Percentiles rank a stretch among this genome's conserved stretches.
phyloP scores from a whole-genome alignment of 2,329 filamentous ascomycete genomes.

The Fusarium metavorans region DNA sequence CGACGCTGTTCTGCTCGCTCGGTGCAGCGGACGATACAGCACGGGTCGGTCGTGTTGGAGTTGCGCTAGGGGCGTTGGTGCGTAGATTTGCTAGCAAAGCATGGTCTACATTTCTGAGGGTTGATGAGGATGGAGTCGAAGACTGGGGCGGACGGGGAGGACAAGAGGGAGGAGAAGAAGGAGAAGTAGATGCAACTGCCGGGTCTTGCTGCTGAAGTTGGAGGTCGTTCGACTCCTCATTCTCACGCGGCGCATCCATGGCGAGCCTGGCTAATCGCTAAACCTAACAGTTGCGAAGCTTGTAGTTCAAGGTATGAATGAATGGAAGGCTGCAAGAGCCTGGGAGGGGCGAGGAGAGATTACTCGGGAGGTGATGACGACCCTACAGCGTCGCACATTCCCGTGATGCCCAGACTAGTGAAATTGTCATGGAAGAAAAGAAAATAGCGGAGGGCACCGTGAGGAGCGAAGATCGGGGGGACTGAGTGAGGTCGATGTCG shows the following conservation, averaged over 20 bases:
- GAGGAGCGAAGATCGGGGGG: background rate
- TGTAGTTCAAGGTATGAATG: constrained; percentile 6
- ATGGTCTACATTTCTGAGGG: constrained; percentile 8
- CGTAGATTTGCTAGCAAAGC: constrained; percentile 8
- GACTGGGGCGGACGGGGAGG: constrained; percentile 14
- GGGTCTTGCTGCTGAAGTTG: constrained; percentile 14
- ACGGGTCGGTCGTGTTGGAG: constrained; percentile 23
- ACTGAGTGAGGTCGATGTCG: constrained; percentile 10
- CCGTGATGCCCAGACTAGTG: constrained; percentile 10
- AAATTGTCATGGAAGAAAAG: background rate
- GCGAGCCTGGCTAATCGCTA: constrained; percentile 23
- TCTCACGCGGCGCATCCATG: constrained; percentile 41
- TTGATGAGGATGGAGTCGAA: constrained; percentile 27
- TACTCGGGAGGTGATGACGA: constrained; percentile 20
- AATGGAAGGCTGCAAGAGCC: constrained; percentile 5
- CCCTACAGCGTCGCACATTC: constrained; percentile 40
- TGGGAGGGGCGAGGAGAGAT: constrained; percentile 8
- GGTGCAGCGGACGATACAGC: constrained; percentile 27
- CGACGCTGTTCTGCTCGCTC: constrained; percentile 35
- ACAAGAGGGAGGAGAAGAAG: background rate
- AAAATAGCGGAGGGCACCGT: background rate
- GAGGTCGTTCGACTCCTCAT: constrained; percentile 16
- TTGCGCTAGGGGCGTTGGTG: constrained; percentile 7
- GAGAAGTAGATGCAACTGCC: background rate
- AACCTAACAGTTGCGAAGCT: constrained; percentile 34